Evolutionary conservation across 306 rosid species (phyloP).

Genomic region (Canavalia gladiata): DNA sequence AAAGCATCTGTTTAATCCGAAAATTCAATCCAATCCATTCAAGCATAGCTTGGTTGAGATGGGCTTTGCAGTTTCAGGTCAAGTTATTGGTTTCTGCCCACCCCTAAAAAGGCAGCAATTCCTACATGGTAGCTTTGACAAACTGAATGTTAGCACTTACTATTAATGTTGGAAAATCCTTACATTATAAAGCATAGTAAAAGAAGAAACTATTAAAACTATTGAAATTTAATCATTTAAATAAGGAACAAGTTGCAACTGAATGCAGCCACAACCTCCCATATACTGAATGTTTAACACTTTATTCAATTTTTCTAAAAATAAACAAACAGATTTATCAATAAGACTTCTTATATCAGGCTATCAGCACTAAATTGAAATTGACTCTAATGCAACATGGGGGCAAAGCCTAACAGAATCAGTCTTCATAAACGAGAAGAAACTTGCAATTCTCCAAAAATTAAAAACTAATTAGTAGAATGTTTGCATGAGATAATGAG

Average conservation of each 20-base stretch:
- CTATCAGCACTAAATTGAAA: neutral
- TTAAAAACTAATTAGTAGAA: constrained; percentile 5
- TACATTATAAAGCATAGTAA: neutral
- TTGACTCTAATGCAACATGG: neutral
- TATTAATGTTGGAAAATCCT: neutral
- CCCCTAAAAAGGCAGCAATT: neutral
- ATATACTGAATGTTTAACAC: constrained; percentile 15
- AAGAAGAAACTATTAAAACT: neutral
- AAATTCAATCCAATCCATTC: no score
- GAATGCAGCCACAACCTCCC: neutral
- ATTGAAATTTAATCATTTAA: constrained; percentile 9
- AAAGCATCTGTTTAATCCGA: no score
- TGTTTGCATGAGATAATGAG: neutral
- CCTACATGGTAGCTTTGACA: neutral
- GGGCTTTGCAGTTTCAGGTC: no score
- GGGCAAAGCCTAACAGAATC: neutral
- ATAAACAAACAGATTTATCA: neutral
- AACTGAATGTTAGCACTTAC: neutral
- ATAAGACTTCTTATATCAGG: neutral
- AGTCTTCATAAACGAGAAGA: neutral
- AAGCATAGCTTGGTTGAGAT: no score
- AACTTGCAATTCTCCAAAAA: constrained; percentile 30
- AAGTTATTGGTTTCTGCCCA: no score
- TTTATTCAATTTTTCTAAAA: constrained; percentile 4
- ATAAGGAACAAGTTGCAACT: constrained; percentile 11